A percentile compares a stretch with the other conserved stretches of the same genome.
Conservation (phyloP, 75 land plant genomes). For the Sequoia sempervirens region DNA sequence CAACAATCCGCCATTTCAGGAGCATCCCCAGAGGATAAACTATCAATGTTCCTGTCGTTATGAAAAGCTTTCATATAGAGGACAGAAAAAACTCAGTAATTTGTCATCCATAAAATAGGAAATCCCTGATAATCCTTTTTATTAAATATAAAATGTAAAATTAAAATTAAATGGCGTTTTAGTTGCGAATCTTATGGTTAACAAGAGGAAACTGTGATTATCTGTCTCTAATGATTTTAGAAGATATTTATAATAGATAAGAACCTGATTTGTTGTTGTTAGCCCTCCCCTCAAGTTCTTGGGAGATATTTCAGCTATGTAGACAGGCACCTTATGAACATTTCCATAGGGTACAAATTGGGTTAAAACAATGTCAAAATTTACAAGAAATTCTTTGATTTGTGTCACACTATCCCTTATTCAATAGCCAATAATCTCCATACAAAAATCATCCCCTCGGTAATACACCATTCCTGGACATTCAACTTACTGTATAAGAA, state of each 20-base stretch:
- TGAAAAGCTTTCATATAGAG: conserved; percentile 10
- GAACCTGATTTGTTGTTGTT: conserved; percentile 69
- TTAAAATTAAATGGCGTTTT: too few species aligned
- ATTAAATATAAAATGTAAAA: too few species aligned
- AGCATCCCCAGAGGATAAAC: conserved; percentile 33
- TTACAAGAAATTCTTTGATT: background rate
- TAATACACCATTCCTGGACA: background rate
- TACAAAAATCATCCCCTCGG: background rate
- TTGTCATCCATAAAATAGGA: background rate
- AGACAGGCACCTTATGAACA: conserved; percentile 62
- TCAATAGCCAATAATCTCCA: background rate
- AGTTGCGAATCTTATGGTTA: background rate
- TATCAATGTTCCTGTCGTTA: conserved; percentile 38
- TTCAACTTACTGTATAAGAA: conserved; percentile 59
- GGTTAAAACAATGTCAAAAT: background rate
- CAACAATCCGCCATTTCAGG: conserved; percentile 40
- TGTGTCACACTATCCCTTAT: background rate
- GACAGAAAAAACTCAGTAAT: background rate
- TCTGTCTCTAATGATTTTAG: background rate
- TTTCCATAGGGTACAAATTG: background rate
- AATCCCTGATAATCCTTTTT: background rate
- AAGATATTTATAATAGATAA: background rate
- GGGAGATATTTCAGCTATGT: conserved; percentile 79
- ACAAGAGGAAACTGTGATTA: background rate
- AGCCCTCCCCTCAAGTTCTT: conserved; percentile 66